These are phyloP conservation scores for Citrus trifoliata DNA, from an alignment of 345 rosid species.

Conservation along the genomic window DNA sequence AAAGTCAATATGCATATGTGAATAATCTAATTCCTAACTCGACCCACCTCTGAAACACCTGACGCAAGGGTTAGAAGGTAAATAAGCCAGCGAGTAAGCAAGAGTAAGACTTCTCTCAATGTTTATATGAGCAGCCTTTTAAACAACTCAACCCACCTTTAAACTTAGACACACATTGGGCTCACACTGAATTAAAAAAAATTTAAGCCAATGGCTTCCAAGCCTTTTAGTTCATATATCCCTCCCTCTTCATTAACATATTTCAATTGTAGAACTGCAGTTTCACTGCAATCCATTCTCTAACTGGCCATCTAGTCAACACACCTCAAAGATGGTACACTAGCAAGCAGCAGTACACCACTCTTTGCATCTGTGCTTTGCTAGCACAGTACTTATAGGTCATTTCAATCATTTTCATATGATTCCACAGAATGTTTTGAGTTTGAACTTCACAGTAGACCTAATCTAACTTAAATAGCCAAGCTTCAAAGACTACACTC, in stretches of 20 bases:
- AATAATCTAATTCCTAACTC: not conserved
- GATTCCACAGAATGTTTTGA: not conserved
- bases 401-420: not conserved
- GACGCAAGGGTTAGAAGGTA: not conserved
- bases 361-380: not conserved
- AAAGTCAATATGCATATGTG: not conserved
- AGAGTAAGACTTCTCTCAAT: not conserved
- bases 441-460: not conserved
- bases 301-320: not conserved
- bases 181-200: not conserved
- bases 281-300: not conserved
- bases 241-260: not conserved
- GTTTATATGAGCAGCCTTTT: not conserved
- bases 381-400: not conserved
- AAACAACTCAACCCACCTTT: no score
- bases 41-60: not conserved
- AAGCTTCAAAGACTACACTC: not conserved
- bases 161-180: no score
- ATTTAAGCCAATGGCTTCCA: not conserved
- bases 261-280: not conserved
- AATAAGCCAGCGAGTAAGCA: not conserved
- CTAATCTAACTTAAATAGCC: not conserved
- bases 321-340: not conserved
- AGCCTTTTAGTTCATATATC: not conserved
- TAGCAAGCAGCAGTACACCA: not conserved